Base-by-base conservation (phyloP, 2,329 filamentous ascomycete species). In the Ophiosphaerella korrae region DNA sequence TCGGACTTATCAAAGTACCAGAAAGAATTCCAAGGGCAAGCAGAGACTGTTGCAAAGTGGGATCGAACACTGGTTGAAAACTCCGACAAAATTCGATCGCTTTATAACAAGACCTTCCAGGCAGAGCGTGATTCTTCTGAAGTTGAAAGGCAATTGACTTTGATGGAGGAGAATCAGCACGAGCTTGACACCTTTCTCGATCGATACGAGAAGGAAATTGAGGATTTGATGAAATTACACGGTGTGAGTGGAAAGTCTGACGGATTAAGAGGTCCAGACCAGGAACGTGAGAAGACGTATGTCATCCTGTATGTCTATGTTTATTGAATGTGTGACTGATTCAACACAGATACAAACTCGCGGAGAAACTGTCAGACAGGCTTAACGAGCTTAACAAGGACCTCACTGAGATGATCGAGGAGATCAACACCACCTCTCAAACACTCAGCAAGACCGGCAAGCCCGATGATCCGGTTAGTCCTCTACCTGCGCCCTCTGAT, bases 1-100 rank as follows among this genome's bases (percentile, higher is more conserved):
- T 91, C 92, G 0, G 94, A 97, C 68, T 80, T 99, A 42, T 89
- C 92, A 45, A 95, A 96, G 69, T 97, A 99, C 70, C 93, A 97
- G 69, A 96, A 96, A 73, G 91, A 96, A 52, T 99, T 97, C 78
- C 92, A 95, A 71, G 84, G 88, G 31, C 92, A 97, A 73, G 93
- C 95, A 4, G 84, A 87, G 54, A 88, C 92, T 58, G 90, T 97
- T 12, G 89, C 92, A 11, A 82, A 84, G 38, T 99, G 95, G 95
- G 94, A 99, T 73, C 86, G 91, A 50, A 85, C 92, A 71, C 81
- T 99, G 12, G 92, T 97, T 3, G 90, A 95, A 62, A 99, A 99
- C 67, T 90, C 89, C 50, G 90, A 93, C 68, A 96, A 96, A 79
- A 96, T 99, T 54, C 90, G 93, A 73, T 92, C 93, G 74, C 81